These are phyloP conservation scores for Diaporthe capsici DNA, from an alignment of 2,329 filamentous ascomycete species.

Conservation along the genomic window DNA sequence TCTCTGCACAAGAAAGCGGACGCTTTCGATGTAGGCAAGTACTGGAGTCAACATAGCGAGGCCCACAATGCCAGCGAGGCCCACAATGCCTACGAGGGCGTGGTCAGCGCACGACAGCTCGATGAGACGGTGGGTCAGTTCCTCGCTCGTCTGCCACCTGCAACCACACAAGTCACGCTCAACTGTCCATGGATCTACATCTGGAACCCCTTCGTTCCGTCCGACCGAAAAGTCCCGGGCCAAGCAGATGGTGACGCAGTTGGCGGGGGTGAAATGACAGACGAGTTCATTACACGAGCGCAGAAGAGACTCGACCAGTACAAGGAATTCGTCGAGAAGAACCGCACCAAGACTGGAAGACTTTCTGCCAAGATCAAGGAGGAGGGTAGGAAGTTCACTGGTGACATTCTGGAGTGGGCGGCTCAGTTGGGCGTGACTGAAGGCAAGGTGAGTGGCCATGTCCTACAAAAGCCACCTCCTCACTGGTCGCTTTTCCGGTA, in stretches of 20 bases:
- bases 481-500: not conserved
- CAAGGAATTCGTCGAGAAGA: not conserved
- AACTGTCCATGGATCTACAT: constrained; percentile 16
- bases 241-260: not conserved
- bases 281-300: not conserved
- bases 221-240: not conserved
- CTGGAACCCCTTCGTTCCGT: constrained; percentile 6
- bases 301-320: not conserved
- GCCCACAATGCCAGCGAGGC: not conserved
- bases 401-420: not conserved
- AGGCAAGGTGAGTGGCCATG: not conserved
- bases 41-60: not conserved
- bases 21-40: not conserved
- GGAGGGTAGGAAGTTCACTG: not conserved
- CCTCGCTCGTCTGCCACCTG: not conserved
- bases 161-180: not conserved
- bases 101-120: not conserved
- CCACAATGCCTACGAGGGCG: not conserved
- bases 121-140: constrained; percentile 7
- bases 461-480: too few relatives aligned
- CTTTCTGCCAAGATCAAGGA: not conserved
- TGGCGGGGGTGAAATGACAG: not conserved
- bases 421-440: not conserved
- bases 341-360: not conserved
- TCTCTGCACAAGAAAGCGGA: not conserved